Base-by-base conservation (phyloP, 2,329 filamentous ascomycete species). In the Rasamsonia emersonii region DNA sequence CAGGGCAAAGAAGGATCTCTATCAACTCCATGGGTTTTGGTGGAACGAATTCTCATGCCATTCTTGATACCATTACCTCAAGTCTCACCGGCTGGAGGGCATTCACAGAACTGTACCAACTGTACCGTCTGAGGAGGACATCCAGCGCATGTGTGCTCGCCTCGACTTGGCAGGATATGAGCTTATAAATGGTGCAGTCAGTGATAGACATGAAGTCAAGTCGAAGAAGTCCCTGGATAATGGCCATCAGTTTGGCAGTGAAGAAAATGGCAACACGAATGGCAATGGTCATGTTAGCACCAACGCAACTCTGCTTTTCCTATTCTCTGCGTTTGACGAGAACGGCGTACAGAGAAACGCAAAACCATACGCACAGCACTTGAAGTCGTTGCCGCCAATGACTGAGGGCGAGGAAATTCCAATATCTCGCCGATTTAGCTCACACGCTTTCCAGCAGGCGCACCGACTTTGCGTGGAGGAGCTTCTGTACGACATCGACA, bases 1-100 rank as follows among this genome's bases (percentile, higher is more conserved):
- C 13, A 15, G 9, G n/a, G 5, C 18, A 46, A 40, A 36, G 24
- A 9, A 15, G 28, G 17, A 39, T 39, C 6, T 36, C 35, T 8
- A 30, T 61, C 9, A 60, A 58, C 31, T 53, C 43, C 6, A 61
- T 61, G 28, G 58, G 58, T 5, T 54, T 49, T 28, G 54, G 52
- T 4, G 55, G 55, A 1, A 44, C 53, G 1, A 58, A 58, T 33
- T 44, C 51, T 1, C 53, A 58, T 27, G 43, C 46, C 18, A 43
- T 58, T 5, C 25, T 58, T 20, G 53, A 58, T 20, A 45, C n/a
- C n/a, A n/a, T n/a, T n/a, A n/a, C n/a, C 30, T 34, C 34, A 40
- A 14, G 33, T 39, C 3, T 50, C 41, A 23, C 43, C 34, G 2
- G 28, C 35, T 11, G 44, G 41, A 27, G 29, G 24, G 18, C 17